Conservation (phyloP, 2,329 filamentous ascomycete species). For the Verticillium nonalfalfae region DNA sequence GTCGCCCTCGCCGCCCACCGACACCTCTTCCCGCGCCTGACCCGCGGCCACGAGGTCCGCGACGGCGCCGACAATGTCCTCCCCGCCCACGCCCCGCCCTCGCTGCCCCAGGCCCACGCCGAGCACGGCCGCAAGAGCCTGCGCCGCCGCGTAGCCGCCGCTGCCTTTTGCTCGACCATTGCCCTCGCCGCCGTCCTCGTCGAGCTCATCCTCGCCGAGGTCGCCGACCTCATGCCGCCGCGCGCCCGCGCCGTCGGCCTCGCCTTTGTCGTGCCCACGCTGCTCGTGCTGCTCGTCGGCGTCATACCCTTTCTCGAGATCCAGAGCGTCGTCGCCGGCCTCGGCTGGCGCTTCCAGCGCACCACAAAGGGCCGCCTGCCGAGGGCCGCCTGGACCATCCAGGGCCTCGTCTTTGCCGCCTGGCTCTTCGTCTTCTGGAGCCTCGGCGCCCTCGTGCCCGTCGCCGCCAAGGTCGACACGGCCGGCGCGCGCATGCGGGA, state of each 20-base stretch:
- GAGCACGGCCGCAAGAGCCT: conserved; percentile 49
- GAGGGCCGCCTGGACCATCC: conserved; percentile 57
- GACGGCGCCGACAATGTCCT: conserved; percentile 58
- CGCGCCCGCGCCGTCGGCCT: conserved; percentile 62
- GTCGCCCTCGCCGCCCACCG: conserved; percentile 58
- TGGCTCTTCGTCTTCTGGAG: conserved; percentile 78
- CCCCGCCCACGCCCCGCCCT: conserved; percentile 54
- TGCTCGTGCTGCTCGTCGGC: conserved; percentile 67
- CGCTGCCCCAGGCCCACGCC: conserved; percentile 51
- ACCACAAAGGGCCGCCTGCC: conserved; percentile 50
- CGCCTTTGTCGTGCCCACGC: conserved; percentile 59
- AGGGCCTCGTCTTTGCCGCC: conserved; percentile 51
- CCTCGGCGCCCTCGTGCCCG: conserved; percentile 57
- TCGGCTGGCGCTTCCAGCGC: conserved; percentile 58
- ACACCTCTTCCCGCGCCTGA: conserved; percentile 68
- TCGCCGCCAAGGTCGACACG: conserved; percentile 6
- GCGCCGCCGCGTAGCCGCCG: conserved; percentile 46
- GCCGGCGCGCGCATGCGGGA: conserved; percentile 16
- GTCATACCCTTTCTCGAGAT: conserved; percentile 76
- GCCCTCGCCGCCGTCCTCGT: conserved; percentile 72
- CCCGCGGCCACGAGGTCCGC: conserved; percentile 40
- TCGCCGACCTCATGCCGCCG: conserved; percentile 67
- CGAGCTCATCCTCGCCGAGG: conserved; percentile 77
- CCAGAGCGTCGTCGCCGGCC: conserved; percentile 52
- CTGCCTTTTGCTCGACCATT: conserved; percentile 70